These are phyloP conservation scores for Epichloe uncinata DNA, from an alignment of 2,329 filamentous ascomycete species.

Conservation along the genomic window DNA sequence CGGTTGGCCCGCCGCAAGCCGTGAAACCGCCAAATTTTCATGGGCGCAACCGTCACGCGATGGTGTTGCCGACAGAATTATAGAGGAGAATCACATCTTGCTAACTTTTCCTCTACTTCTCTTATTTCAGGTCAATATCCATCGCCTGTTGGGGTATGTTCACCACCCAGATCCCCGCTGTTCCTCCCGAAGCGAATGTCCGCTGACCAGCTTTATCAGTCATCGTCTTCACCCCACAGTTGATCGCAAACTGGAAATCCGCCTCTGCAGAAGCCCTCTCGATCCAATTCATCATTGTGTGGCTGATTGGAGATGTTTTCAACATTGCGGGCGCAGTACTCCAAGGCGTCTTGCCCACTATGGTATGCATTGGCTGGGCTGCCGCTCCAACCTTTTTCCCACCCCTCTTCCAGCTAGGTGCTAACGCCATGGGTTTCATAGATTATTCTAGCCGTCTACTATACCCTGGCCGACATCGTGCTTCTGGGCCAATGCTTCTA, in stretches of 20 bases:
- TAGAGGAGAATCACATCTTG: not conserved
- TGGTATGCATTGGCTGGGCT: conserved; percentile 43
- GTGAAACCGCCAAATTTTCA: not conserved
- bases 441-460: conserved; percentile 87
- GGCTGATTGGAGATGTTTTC: conserved; percentile 90
- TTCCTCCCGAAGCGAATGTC: not conserved
- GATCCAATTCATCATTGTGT: conserved; percentile 82
- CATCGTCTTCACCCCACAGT: conserved; percentile 93
- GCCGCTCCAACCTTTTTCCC: not conserved
- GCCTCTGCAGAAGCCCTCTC: conserved; percentile 78
- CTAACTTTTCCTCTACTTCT: not conserved
- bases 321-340: conserved; percentile 89
- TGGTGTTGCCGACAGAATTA: no score
- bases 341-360: conserved; percentile 85
- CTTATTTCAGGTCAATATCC: conserved; percentile 59
- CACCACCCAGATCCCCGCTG: not conserved
- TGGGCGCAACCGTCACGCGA: no score
- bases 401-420: not conserved
- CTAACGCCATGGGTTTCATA: conserved; percentile 14
- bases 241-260: conserved; percentile 85
- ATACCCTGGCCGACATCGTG: conserved; percentile 83
- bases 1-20: not conserved
- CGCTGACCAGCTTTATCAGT: conserved; percentile 29
- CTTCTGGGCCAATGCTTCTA: conserved; percentile 86
- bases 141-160: conserved; percentile 72